Evolutionary conservation across 148 eudicot genomes (phyloP), one percentile per base, ranked within the genome.

Genomic region (Bassia scoparia): DNA sequence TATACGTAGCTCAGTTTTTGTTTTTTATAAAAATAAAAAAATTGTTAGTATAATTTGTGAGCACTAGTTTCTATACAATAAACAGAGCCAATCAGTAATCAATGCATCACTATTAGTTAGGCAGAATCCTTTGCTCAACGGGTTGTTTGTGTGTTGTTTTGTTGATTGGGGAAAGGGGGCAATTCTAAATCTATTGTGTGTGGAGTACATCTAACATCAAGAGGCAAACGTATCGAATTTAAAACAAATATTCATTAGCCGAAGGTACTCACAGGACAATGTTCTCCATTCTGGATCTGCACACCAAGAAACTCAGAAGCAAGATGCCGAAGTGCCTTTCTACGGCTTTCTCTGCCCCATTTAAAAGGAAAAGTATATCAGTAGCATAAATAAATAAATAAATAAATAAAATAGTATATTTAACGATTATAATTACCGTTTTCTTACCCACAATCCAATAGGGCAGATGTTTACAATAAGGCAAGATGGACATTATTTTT

Each of bases 211-310:
- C 70, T 53, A 53, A 66, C 38, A 56, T 30, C 38, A 24, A 37
- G 5, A 46, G 29, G 27, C 21, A 37, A 73, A 41, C 21, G 27
- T 9, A 24, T 20, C 23, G 7, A 34, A 1, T 31, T 12, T 15
- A 3, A 30, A n/a, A 43, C 14, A 26, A 21, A 58, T 38, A 48
- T 16, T 3, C 4, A 55, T 46, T 65, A 38, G 63, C 59, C 21
- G 14, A 64, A 75, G 74, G 52, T 77, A 88, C 95, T 85, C 31
- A 95, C 98, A 46, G 98, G 97, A 76, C 98, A 95, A 75, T 95
- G 98, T 87, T 95, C 97, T 70, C 98, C 98, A 76, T 82, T 84
- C 82, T 95, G 98, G 76, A 95, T 95, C 69, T 87, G 78, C 31
- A 83, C 97, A 38, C 85, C 82, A 71, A 95, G 97, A 81, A 87